Evolutionary conservation across 495 filamentous ascomycete species (phyloP), one percentile per base, ranked within the genome.

Genomic region (Venustampulla echinocandica): DNA sequence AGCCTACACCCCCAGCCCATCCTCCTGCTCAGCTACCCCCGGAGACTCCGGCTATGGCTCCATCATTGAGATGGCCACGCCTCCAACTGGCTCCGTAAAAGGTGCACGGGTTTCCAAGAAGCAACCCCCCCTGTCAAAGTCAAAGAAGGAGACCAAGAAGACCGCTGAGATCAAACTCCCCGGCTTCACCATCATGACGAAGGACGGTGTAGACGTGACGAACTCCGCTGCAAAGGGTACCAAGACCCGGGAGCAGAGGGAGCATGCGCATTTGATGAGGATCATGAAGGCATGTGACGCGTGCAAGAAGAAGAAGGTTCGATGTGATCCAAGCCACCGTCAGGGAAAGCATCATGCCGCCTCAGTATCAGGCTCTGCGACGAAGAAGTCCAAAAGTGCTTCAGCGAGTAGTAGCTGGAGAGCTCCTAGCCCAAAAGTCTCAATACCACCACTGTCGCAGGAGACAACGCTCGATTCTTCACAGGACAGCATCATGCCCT

Each of bases 161-260:
- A 18, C 43, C 2, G 47, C 44, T 13, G 55, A 58, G 33, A 18
- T 46, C 6, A 54, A 63, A 47, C 61, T 76, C 15, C 74, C 74
- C 7, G 74, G 74, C 42, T 76, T 76, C 71, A 73, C 72, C 45
- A 78, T 78, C 55, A 64, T 78, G 63, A 76, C 73, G 49, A 70
- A 66, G 61, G 74, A 78, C 42, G 74, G 74, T 22, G 59, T 57
- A 11, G 74, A 78, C 54, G 65, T 78, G 36, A 78, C 74, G 39
- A 71, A 71, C 62, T 69, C 69, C 13, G 70, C 71, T 18, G 75
- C 72, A 15, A 68, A 73, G 17, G 74, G 74, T 17, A 73, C 69
- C 59, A 78, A 78, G 65, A 74, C 73, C 27, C 75, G 75, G 69
- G 74, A 78, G 64, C 73, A 78, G 59, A 64, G 74, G 19, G 74